Evolutionary conservation across 192 early-diverging fungal genomes (phyloP).

Genomic region (Obelidium mucronatum): DNA sequence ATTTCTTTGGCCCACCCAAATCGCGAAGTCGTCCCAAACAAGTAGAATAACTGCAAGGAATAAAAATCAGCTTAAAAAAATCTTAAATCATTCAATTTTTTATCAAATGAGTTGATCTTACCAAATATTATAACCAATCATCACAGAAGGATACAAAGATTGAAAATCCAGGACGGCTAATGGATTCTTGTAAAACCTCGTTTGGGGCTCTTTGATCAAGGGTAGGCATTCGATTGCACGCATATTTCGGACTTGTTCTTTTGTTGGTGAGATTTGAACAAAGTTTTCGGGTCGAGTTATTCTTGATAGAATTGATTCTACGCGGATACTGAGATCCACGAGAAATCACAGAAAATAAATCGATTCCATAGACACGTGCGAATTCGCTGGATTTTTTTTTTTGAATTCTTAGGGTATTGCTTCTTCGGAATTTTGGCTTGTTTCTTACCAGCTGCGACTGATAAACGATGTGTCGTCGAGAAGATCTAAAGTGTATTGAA

Average conservation of each 20-base stretch:
- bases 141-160: constrained; percentile 91
- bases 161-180: constrained; percentile 93
- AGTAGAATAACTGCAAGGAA: constrained; percentile 53
- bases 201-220: constrained; percentile 86
- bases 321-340: constrained; percentile 93
- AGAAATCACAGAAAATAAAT: constrained; percentile 84
- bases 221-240: constrained; percentile 87
- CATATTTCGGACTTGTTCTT: constrained; percentile 65
- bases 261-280: constrained; percentile 77
- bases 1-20: constrained; percentile 48
- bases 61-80: constrained; percentile 10
- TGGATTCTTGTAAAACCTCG: constrained; percentile 84
- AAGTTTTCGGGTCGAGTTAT: constrained; percentile 74
- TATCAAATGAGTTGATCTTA: constrained; percentile 15
- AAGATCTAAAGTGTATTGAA: constrained; percentile 70
- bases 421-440: background rate
- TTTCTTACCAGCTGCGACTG: constrained; percentile 57
- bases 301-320: constrained; percentile 78
- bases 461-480: constrained; percentile 76
- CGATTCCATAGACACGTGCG: constrained; percentile 90
- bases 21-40: constrained; percentile 71
- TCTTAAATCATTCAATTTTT: background rate
- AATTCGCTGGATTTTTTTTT: constrained; percentile 67
- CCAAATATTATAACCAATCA: constrained; percentile 98
- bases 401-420: background rate